Percentiles rank a stretch among this genome's conserved stretches.
Evolutionary conservation across 257 asterid species (phyloP).

Genomic region (Rehmannia glutinosa): DNA sequence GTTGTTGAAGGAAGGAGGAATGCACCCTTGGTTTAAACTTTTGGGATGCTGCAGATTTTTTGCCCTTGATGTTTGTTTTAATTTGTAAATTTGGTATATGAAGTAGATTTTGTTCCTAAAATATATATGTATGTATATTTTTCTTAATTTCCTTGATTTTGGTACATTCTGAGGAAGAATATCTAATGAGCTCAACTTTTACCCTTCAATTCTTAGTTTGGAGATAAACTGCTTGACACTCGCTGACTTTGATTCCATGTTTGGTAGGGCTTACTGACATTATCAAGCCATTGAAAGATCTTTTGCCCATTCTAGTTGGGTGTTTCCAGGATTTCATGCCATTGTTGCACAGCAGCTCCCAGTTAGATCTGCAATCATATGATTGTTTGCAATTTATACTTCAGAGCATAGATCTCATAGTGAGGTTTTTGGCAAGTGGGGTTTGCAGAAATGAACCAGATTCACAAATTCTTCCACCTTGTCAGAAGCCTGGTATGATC

Average conservation of each 20-base stretch:
- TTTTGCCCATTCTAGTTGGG: conserved; percentile 65
- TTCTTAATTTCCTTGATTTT: background rate
- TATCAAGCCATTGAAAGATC: conserved; percentile 51
- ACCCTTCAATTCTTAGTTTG: conserved; percentile 21
- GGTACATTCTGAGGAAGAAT: conserved; percentile 2
- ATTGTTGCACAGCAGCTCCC: conserved; percentile 36
- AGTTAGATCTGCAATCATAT: conserved; percentile 56
- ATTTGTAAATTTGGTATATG: background rate
- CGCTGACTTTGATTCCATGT: conserved; percentile 11
- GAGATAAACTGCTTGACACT: background rate
- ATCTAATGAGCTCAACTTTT: background rate
- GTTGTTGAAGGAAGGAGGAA: background rate
- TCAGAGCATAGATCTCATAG: conserved; percentile 64
- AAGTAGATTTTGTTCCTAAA: conserved; percentile 2
- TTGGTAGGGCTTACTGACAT: conserved; percentile 57
- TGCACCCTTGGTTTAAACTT: background rate
- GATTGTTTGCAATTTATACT: conserved; percentile 76
- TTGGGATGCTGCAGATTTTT: background rate
- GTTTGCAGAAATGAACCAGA: conserved; percentile 28
- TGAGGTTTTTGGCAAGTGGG: conserved; percentile 40
- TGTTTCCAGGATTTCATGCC: conserved; percentile 67
- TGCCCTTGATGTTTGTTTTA: background rate
- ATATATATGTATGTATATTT: too few species aligned
- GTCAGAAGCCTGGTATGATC: conserved; percentile 24
- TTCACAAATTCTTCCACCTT: conserved; percentile 20